Percentiles rank a stretch among this genome's conserved stretches.
These are phyloP conservation scores for Aspergillus ustus DNA, from an alignment of 2,329 filamentous ascomycete species.

Conservation along the genomic window DNA sequence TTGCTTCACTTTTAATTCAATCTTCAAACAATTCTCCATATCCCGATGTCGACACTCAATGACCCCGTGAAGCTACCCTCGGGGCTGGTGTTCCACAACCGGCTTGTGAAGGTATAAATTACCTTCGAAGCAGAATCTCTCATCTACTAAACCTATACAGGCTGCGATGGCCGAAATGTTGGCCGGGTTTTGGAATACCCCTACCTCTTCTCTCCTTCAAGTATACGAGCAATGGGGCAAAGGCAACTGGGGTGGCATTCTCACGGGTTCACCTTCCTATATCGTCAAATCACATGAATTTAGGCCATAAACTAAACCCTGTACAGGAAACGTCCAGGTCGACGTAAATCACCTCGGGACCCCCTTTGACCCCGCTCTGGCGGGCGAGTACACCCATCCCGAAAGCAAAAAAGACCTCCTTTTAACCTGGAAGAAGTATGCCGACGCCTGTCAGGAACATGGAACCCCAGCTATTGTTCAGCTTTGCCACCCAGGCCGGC, in stretches of 20 bases:
- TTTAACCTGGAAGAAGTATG: slow-evolving; percentile 34
- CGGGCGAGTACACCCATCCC: slow-evolving; percentile 31
- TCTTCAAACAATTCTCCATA: not conserved
- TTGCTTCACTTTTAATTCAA: not conserved
- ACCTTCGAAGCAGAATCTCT: slow-evolving; percentile 12
- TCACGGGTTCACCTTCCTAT: slow-evolving; percentile 43
- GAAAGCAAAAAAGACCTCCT: slow-evolving; percentile 26
- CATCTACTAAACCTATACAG: slow-evolving; percentile 31
- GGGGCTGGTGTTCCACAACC: slow-evolving; percentile 61
- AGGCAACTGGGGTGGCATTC: slow-evolving; percentile 48
- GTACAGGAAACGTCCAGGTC: slow-evolving; percentile 48
- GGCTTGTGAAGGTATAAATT: slow-evolving; percentile 50
- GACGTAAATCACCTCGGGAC: slow-evolving; percentile 48
- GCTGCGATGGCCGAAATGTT: slow-evolving; percentile 51
- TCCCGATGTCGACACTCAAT: slow-evolving; percentile 32
- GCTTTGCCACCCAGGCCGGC: slow-evolving; percentile 51
- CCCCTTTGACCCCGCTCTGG: slow-evolving; percentile 35
- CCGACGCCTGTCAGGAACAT: slow-evolving; percentile 38
- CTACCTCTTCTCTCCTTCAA: slow-evolving; percentile 47
- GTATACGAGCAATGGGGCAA: slow-evolving; percentile 59
- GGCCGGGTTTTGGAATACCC: slow-evolving; percentile 51
- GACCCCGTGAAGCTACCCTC: slow-evolving; percentile 58
- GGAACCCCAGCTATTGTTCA: slow-evolving; percentile 51
- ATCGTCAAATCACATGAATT: not conserved
- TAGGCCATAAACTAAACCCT: not conserved